Evolutionary conservation across 768 basidiomycete genomes (phyloP).

Genomic region (Xerocomus potaroensis): DNA sequence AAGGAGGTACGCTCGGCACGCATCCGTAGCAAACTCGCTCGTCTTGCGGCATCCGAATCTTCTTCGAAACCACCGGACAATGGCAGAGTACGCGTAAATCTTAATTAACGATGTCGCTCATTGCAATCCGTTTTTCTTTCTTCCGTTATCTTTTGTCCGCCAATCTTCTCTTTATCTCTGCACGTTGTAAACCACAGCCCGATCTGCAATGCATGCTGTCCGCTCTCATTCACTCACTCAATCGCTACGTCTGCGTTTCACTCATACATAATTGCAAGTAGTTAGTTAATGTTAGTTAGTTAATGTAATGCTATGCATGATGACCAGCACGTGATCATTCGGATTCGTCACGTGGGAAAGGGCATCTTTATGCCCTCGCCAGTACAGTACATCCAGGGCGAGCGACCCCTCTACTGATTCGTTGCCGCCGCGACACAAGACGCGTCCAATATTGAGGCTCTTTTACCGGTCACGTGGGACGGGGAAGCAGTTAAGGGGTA

Average conservation of each 20-base stretch:
- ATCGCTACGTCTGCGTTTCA: no score
- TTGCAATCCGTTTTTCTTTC: constrained; percentile 9
- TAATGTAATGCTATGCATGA: no score
- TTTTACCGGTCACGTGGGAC: background rate
- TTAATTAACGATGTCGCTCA: constrained; percentile 26
- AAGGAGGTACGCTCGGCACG: constrained; percentile 25
- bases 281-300: no score
- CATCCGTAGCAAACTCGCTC: constrained; percentile 27
- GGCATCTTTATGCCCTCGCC: constrained; percentile 3
- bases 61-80: constrained; percentile 30
- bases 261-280: no score
- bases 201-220: constrained; percentile 22
- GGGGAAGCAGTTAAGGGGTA: background rate
- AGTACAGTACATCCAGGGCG: constrained; percentile 1
- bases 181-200: constrained; percentile 25
- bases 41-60: constrained; percentile 26
- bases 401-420: constrained; percentile 4
- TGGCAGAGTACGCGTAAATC: constrained; percentile 34
- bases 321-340: constrained; percentile 18
- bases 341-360: constrained; percentile 22
- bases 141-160: background rate
- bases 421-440: constrained; percentile 1
- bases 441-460: constrained; percentile 1
- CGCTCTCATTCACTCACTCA: constrained; percentile 16
- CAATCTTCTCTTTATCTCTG: constrained; percentile 15